Evolutionary conservation across 345 rosid species (phyloP).

Genomic region (Salix arbutifolia): DNA sequence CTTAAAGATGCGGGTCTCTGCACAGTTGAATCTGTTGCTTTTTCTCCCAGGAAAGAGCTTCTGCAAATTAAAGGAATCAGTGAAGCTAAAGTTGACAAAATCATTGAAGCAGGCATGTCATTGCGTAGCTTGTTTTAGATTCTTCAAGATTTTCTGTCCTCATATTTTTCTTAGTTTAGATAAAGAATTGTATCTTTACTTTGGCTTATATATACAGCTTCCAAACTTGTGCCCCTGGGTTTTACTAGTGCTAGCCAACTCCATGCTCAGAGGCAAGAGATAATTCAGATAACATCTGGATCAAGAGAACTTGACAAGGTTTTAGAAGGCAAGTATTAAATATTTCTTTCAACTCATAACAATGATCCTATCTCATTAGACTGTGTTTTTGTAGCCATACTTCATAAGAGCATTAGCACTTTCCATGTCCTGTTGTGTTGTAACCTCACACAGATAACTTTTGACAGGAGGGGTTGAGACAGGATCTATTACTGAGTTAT

Average conservation of each 20-base stretch:
- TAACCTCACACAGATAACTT: constrained; percentile 14
- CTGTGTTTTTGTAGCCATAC: background rate
- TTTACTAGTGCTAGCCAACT: constrained; percentile 90
- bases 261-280: constrained; percentile 89
- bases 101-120: constrained; percentile 79
- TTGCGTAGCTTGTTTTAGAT: background rate
- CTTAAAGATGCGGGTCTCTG: constrained; percentile 92
- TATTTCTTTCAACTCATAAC: background rate
- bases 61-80: constrained; percentile 94
- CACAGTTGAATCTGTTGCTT: constrained; percentile 88
- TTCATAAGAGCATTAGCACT: background rate
- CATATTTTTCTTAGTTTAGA: background rate
- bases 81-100: constrained; percentile 93
- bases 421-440: background rate
- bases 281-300: constrained; percentile 94
- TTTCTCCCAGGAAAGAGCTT: constrained; percentile 91
- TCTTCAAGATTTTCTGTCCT: background rate
- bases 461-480: constrained; percentile 88
- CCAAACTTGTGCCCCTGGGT: constrained; percentile 87
- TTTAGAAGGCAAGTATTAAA: constrained; percentile 60
- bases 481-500: constrained; percentile 91
- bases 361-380: background rate
- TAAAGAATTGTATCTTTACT: background rate
- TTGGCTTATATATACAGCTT: constrained; percentile 44
- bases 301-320: constrained; percentile 91